Evolutionary conservation across 2,329 filamentous ascomycete species (phyloP), one percentile per base, ranked within the genome.

Genomic region (Ophiostoma piceae): DNA sequence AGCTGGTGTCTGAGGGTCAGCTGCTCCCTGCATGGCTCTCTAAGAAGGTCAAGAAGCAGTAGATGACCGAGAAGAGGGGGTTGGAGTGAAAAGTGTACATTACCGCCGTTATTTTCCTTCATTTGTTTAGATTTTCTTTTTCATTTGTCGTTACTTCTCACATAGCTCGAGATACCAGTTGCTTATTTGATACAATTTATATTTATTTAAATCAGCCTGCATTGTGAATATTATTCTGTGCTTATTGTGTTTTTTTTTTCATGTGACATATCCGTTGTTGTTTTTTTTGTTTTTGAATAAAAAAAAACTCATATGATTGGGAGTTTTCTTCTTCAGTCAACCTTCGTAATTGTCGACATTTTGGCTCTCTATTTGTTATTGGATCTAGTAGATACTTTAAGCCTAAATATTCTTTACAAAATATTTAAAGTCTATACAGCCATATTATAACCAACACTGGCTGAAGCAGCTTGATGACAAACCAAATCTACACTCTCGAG

Each of bases 1-100:
- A 87, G 69, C 77, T 92, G 68, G 75, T 87, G 2, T 77, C 81
- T 22, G 87, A 90, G 75, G 90, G 88, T 76, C 85, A 85, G 62
- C 75, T 87, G 62, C 71, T 86, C 12, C 72, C 77, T 2, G 75
- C 73, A 19, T 77, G 73, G 76, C 73, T 71, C 22, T 64, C 66
- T 6, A 78, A 68, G 60, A 78, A 68, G 64, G 57, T 75, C 14
- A 83, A 84, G 71, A 77, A 75, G 68, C 83, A 83, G 72, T 79
- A 77, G 57, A 14, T 70, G 60, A 47, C 3, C 16, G 43, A n/a
- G 43, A n/a, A 47, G 43, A 47, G 43, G 19, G 4, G 19, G 43
- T 7, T 8, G 7, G n/a, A 14, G 51, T 57, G 57, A 35, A 62
- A 62, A 62, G 26, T 64, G 60, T 64, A 37, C 8, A 37, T 64